Base-by-base conservation (phyloP, 2,329 filamentous ascomycete genomes). In the Scedosporium boydii region DNA sequence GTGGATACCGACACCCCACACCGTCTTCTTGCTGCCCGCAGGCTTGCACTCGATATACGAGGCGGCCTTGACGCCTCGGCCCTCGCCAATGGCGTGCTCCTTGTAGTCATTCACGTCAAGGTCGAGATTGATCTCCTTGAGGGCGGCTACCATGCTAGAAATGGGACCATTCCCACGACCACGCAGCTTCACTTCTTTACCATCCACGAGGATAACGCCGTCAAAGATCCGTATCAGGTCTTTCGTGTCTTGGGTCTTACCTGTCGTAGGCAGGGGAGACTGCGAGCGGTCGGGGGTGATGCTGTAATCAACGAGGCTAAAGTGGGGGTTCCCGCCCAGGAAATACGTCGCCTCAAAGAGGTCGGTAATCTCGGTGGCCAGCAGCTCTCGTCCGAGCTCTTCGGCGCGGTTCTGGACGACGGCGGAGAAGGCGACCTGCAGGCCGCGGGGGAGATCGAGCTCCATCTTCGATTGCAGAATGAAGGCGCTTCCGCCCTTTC, bases 31-130 rank as follows among this genome's bases (percentile, higher is more conserved):
- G 65, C 81, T 87, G 57, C 83, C 85, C 3, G 83, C 76, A 21
- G 87, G 82, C 29, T 83, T 92, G 75, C 92, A 96, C 75, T 97
- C 90, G 66, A 98, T 96, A 72, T 96, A 98, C 2, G 93, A 91
- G 1, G 92, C 93, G n/a, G 93, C 93, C 79, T 96, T 96, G 67
- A 93, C 91, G 65, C 91, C 85, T 69, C 86, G 84, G 65, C 90
- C 91, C 60, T 82, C 80, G 67, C 91, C 91, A 68, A 98, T 92
- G 29, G 93, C 89, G 76, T 98, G 93, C 75, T 98, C 95, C 80
- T 96, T 96, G 80, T 98, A 98, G 74, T 97, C 91, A 56, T 87
- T 85, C 60, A 98, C 91, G 71, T 98, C 93, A 26, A 98, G 80
- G 70, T 96, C 88, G 66, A 98, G 88, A 63, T 91, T 90, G 41